phyloP scores from a whole-genome alignment of 257 asterid genomes.

The Leonotis leonurus region DNA sequence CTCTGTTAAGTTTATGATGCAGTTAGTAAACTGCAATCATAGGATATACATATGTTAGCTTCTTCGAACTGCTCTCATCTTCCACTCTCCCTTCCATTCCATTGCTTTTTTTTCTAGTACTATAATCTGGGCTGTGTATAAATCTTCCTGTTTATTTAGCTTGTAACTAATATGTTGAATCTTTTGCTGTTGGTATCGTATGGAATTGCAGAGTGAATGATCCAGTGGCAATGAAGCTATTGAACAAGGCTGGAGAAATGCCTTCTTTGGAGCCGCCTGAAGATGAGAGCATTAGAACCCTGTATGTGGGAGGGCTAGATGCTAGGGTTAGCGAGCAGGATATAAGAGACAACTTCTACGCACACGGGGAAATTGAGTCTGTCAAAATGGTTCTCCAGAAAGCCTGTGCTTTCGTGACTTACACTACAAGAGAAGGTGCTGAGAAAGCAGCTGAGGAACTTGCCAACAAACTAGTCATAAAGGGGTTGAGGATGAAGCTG shows the following conservation, averaged over 20 bases:
- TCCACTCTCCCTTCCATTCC: not conserved
- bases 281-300: conserved; percentile 89
- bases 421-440: conserved; percentile 94
- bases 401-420: conserved; percentile 91
- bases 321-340: conserved; percentile 84
- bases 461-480: conserved; percentile 71
- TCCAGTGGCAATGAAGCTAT: conserved; percentile 90
- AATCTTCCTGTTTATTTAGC: not conserved
- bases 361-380: conserved; percentile 95
- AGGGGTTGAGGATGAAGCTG: conserved; percentile 83
- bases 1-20: not conserved
- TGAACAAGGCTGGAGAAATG: conserved; percentile 96
- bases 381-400: conserved; percentile 81
- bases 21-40: not conserved
- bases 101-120: not conserved
- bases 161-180: not conserved
- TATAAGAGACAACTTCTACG: conserved; percentile 78
- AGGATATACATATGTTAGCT: not conserved
- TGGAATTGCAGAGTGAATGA: conserved; percentile 66
- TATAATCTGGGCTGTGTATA: not conserved
- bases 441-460: conserved; percentile 98
- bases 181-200: not conserved
- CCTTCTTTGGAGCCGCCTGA: conserved; percentile 97
- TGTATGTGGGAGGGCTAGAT: conserved; percentile 89
- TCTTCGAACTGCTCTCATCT: not conserved